phyloP scores from a whole-genome alignment of 139 green algal species.

The Haematococcus lacustris region DNA sequence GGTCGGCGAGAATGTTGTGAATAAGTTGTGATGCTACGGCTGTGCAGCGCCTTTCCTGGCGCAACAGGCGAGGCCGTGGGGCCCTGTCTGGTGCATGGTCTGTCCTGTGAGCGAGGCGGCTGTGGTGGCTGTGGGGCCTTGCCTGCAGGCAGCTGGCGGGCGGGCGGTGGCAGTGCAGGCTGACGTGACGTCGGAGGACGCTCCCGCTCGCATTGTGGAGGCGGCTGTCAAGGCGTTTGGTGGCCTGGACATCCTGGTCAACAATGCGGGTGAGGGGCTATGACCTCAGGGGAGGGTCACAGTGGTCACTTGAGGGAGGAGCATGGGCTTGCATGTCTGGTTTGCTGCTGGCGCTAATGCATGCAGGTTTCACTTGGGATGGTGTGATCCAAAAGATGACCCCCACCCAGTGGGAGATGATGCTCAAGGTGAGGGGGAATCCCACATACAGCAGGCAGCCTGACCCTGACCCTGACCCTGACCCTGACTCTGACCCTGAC shows the following conservation, averaged over 20 bases:
- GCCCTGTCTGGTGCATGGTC: background rate
- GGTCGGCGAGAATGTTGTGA: no score
- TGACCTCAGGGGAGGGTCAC: no score
- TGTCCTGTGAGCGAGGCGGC: background rate
- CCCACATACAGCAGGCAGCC: background rate
- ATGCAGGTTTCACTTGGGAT: constrained; percentile 80
- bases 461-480: no score
- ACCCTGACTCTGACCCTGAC: no score
- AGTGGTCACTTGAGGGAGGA: no score
- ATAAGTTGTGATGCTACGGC: background rate
- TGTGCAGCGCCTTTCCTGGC: no score
- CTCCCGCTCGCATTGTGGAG: constrained; percentile 36
- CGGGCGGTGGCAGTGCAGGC: constrained; percentile 36
- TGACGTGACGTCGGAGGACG: constrained; percentile 63
- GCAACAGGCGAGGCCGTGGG: no score
- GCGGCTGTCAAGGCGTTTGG: constrained; percentile 51
- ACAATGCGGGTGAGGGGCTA: constrained; percentile 48
- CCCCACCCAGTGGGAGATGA: constrained; percentile 69
- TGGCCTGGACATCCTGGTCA: constrained; percentile 44
- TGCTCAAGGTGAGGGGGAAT: constrained; percentile 43
- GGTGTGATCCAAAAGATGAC: constrained; percentile 78
- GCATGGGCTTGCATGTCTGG: no score
- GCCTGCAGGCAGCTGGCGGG: constrained; percentile 9
- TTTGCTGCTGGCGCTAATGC: no score
- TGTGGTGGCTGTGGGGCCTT: background rate